Percentiles rank a stretch among this genome's conserved stretches.
These are phyloP conservation scores for Colletotrichum sansevieriae DNA, from an alignment of 2,329 filamentous ascomycete genomes.

Conservation along the genomic window DNA sequence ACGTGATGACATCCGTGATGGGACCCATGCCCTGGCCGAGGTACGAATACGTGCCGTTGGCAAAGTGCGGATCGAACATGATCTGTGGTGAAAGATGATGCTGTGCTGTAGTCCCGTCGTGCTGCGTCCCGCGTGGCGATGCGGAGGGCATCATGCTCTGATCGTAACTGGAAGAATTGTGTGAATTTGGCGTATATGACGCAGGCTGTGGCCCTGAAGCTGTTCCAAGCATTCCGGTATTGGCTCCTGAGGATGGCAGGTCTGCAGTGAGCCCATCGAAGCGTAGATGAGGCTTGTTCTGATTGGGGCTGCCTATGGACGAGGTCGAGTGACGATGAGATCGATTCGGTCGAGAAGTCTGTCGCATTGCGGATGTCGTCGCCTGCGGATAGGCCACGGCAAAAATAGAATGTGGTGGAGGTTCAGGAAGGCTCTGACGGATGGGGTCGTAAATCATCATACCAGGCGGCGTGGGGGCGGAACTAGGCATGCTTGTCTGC, in stretches of 20 bases:
- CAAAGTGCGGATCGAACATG: slow-evolving; percentile 24
- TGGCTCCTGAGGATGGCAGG: slow-evolving; percentile 47
- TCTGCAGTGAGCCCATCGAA: slow-evolving; percentile 48
- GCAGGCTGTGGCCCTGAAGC: slow-evolving; percentile 37
- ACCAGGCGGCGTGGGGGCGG: slow-evolving; percentile 64
- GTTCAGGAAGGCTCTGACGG: slow-evolving; percentile 66
- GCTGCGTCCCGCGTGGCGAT: slow-evolving; percentile 58
- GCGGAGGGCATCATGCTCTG: slow-evolving; percentile 53
- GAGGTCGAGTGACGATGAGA: slow-evolving; percentile 45
- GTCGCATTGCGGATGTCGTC: slow-evolving; percentile 61
- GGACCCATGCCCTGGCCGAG: slow-evolving; percentile 45
- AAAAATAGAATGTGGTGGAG: slow-evolving; percentile 57
- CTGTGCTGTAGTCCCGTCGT: slow-evolving; percentile 48
- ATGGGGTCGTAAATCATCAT: slow-evolving; percentile 74
- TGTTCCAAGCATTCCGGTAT: slow-evolving; percentile 44
- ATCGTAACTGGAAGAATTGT: slow-evolving; percentile 59
- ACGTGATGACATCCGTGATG: slow-evolving; percentile 70
- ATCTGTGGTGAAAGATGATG: slow-evolving; percentile 24
- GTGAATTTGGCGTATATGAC: slow-evolving; percentile 57
- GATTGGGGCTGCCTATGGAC: slow-evolving; percentile 30
- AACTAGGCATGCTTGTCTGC: slow-evolving; percentile 43
- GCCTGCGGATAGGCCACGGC: slow-evolving; percentile 64
- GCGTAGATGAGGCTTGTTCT: slow-evolving; percentile 43
- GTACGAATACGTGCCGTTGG: slow-evolving; percentile 40
- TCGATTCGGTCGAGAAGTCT: slow-evolving; percentile 53